These are phyloP conservation scores for Actinomucor elegans DNA, from an alignment of 371 early-diverging fungal species.

Conservation along the genomic window DNA sequence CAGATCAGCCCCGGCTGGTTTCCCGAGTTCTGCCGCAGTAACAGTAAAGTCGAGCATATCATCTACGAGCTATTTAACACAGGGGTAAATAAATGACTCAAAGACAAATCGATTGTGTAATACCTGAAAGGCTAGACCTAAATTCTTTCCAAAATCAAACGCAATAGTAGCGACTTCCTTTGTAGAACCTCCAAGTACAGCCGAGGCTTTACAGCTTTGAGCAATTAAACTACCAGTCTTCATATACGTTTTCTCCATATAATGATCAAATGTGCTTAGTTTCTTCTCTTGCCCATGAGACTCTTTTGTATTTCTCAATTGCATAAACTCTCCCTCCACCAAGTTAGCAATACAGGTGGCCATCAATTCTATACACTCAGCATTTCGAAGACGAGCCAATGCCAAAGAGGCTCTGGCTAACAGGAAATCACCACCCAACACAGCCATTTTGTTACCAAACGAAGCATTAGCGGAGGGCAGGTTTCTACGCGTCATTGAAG, in stretches of 20 bases:
- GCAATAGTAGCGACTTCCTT: conserved; percentile 72
- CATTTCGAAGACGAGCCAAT: conserved; percentile 81
- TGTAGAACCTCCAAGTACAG: conserved; percentile 77
- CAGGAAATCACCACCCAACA: conserved; percentile 93
- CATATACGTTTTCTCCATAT: conserved; percentile 88
- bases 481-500: conserved; percentile 66
- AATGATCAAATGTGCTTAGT: conserved; percentile 69
- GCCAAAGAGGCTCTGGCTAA: conserved; percentile 92
- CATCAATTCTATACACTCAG: conserved; percentile 90
- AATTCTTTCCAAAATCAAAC: conserved; percentile 81
- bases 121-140: conserved; percentile 94
- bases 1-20: conserved; percentile 30
- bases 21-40: conserved; percentile 80
- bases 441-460: conserved; percentile 97
- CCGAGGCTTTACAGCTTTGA: conserved; percentile 82
- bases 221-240: conserved; percentile 93
- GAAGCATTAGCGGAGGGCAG: conserved; percentile 76
- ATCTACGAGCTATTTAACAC: conserved; percentile 71
- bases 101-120: too few species aligned
- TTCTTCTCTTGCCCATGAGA: conserved; percentile 47
- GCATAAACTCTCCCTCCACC: conserved; percentile 98
- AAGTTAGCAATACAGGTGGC: conserved; percentile 90
- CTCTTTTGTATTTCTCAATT: conserved; percentile 74
- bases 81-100: too few species aligned
- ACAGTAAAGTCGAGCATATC: conserved; percentile 92